phyloP scores from a whole-genome alignment of 2,329 filamentous ascomycete species.

The Eurotiales sp. region DNA sequence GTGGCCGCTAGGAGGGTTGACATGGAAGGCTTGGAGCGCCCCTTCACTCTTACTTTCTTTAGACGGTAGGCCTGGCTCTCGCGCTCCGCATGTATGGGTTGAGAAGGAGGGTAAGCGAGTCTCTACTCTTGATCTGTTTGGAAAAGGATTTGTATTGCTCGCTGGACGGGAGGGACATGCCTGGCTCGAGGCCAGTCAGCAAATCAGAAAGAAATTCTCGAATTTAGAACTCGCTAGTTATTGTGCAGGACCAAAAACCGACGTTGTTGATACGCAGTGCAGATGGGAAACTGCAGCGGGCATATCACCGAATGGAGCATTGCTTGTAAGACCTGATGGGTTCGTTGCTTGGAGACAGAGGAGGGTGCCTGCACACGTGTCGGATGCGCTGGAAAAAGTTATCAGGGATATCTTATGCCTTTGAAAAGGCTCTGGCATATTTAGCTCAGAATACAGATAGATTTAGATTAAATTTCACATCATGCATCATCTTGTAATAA shows the following conservation, averaged over 20 bases:
- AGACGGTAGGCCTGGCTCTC: constrained; percentile 9
- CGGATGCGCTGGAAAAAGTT: background rate
- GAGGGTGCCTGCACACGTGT: background rate
- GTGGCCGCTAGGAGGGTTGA: constrained; percentile 4
- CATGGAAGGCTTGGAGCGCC: constrained; percentile 9
- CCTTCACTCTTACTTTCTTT: constrained; percentile 10
- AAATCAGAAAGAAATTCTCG: background rate
- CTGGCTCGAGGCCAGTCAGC: constrained; percentile 3
- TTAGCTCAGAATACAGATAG: too few relatives aligned
- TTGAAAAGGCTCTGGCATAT: too few relatives aligned
- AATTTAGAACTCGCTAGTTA: background rate
- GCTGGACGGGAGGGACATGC: constrained; percentile 4
- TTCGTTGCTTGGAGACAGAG: constrained; percentile 12
- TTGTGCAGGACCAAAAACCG: background rate
- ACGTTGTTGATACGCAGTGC: background rate
- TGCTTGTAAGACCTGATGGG: constrained; percentile 9
- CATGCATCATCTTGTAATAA: too few relatives aligned
- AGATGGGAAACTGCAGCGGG: constrained; percentile 10
- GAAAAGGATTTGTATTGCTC: constrained; percentile 8
- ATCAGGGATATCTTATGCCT: constrained; percentile 5
- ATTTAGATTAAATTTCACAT: too few relatives aligned
- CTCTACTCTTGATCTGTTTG: constrained; percentile 9
- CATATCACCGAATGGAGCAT: constrained; percentile 7
- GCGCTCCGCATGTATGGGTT: constrained; percentile 9
- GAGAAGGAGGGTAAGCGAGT: constrained; percentile 8